Percentiles rank a stretch among this genome's conserved stretches.
phyloP scores from a whole-genome alignment of 2,329 filamentous ascomycete genomes.

The Ceratocystis lukuohia region DNA sequence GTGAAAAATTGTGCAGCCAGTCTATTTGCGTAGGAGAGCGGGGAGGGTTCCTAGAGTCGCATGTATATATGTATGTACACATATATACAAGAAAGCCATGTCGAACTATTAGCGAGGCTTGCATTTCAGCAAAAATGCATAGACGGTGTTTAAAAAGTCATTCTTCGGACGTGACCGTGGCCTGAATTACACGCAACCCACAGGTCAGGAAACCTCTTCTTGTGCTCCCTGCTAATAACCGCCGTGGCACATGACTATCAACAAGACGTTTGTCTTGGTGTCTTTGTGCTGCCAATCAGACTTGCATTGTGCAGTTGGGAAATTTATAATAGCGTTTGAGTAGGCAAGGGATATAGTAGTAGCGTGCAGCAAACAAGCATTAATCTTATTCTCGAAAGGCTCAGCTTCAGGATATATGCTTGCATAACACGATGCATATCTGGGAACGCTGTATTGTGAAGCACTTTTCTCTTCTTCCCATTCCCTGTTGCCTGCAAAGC shows the following conservation, averaged over 20 bases:
- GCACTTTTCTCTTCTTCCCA: background rate
- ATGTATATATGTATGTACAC: background rate
- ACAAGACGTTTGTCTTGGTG: background rate
- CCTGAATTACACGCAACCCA: background rate
- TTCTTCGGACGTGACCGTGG: constrained; percentile 2
- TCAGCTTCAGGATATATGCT: background rate
- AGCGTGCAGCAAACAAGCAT: background rate
- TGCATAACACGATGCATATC: background rate
- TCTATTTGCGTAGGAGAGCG: background rate
- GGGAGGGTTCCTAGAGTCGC: background rate
- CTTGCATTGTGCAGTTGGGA: background rate
- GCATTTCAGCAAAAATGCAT: too few species aligned
- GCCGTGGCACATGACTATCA: background rate
- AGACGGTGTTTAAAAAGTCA: too few species aligned
- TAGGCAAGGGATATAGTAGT: background rate
- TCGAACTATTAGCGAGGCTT: too few species aligned
- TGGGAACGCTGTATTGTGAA: background rate
- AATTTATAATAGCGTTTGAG: background rate
- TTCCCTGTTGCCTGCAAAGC: background rate
- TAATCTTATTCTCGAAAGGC: background rate
- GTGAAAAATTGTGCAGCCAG: constrained; percentile 6
- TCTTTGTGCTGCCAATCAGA: background rate
- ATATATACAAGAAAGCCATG: background rate
- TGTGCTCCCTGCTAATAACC: background rate
- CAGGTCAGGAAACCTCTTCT: background rate